Evolutionary conservation across 2,329 filamentous ascomycete species (phyloP).

Genomic region (Cordyceps farinosa): DNA sequence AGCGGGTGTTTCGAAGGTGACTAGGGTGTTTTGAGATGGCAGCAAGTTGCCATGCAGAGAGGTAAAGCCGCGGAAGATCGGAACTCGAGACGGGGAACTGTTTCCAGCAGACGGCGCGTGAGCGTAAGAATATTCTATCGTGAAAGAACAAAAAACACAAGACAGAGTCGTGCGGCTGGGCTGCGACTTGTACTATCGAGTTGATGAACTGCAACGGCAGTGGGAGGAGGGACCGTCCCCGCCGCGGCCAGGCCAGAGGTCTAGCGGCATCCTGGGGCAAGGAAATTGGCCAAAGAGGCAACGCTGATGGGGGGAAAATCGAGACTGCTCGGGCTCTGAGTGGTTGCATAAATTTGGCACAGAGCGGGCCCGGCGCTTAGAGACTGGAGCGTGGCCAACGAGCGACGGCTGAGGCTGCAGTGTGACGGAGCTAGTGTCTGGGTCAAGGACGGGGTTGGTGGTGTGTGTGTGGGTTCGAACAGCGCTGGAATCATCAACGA

Average conservation of each 20-base stretch:
- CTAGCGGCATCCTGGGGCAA: slow-evolving; percentile 7
- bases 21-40: slow-evolving; percentile 15
- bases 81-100: background rate
- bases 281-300: slow-evolving; percentile 13
- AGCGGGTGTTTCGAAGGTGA: slow-evolving; percentile 10
- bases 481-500: background rate
- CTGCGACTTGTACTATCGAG: slow-evolving; percentile 9
- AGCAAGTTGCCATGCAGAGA: background rate
- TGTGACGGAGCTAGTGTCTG: slow-evolving; percentile 18
- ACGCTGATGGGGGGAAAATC: slow-evolving; percentile 27
- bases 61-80: background rate
- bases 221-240: background rate
- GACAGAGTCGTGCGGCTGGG: slow-evolving; percentile 9
- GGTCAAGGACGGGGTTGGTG: slow-evolving; percentile 9
- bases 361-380: slow-evolving; percentile 26
- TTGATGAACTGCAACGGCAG: slow-evolving; percentile 1
- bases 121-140: slow-evolving; percentile 3
- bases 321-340: slow-evolving; percentile 21
- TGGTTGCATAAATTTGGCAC: slow-evolving; percentile 30
- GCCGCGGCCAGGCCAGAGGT: background rate
- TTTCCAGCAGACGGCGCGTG: background rate
- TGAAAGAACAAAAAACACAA: slow-evolving; percentile 7
- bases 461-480: background rate
- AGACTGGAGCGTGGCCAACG: slow-evolving; percentile 18
- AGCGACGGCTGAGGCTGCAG: slow-evolving; percentile 16